phyloP scores from a whole-genome alignment of 1,284 basidiomycete genomes.

The Stygiomarasmius scandens region DNA sequence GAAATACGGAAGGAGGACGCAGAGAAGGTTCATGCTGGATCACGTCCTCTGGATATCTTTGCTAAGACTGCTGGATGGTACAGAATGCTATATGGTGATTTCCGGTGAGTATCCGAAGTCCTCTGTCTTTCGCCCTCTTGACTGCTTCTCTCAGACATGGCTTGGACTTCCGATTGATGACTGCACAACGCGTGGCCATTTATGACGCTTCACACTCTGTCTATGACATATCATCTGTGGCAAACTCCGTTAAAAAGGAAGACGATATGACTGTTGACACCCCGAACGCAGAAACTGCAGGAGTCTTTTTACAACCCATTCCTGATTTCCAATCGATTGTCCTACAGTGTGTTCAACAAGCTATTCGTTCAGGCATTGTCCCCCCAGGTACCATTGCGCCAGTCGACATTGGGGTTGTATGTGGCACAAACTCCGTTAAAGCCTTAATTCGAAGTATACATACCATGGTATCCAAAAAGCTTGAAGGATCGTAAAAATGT shows the following conservation, averaged over 20 bases:
- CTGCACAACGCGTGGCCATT: conserved; percentile 62
- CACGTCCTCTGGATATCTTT: conserved; percentile 57
- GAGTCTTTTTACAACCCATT: conserved; percentile 58
- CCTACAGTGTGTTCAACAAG: conserved; percentile 40
- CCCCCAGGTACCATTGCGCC: conserved; percentile 48
- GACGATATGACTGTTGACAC: conserved; percentile 16
- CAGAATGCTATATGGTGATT: conserved; percentile 68
- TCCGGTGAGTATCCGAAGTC: conserved; percentile 45
- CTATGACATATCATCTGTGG: conserved; percentile 34
- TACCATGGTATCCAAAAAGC: conserved; percentile 39
- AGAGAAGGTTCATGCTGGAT: conserved; percentile 30
- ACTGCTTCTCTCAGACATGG: conserved; percentile 54
- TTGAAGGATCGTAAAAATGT: conserved; percentile 13
- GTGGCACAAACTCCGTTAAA: conserved; percentile 50
- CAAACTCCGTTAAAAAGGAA: neutral
- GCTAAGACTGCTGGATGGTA: conserved; percentile 83
- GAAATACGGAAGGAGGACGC: conserved; percentile 48
- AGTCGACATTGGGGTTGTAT: conserved; percentile 66
- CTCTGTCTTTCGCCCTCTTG: neutral
- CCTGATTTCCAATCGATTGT: conserved; percentile 59
- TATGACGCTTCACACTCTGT: conserved; percentile 69
- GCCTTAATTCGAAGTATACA: conserved; percentile 52
- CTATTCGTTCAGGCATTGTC: conserved; percentile 32
- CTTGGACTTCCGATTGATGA: conserved; percentile 77
- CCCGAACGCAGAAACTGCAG: conserved; percentile 12